Evolutionary conservation across 2,329 filamentous ascomycete genomes (phyloP).

Genomic region (Pseudogymnoascus sp.): DNA sequence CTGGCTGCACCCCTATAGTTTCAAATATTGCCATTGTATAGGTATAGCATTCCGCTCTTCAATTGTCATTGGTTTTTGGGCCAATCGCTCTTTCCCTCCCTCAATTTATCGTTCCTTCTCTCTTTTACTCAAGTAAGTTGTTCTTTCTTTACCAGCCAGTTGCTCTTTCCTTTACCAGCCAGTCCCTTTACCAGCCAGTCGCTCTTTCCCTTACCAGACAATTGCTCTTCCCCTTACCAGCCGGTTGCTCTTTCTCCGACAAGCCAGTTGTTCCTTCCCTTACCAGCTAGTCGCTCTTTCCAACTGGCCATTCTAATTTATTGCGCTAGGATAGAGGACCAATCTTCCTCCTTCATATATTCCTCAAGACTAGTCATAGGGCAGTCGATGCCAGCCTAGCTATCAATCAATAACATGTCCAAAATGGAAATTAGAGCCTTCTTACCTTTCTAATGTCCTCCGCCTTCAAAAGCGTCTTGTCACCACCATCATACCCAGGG

Average conservation of each 20-base stretch:
- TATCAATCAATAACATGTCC: neutral
- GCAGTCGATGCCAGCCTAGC: conserved; percentile 14
- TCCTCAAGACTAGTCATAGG: conserved; percentile 27
- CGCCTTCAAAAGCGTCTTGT: conserved; percentile 34
- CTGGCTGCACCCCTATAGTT: neutral
- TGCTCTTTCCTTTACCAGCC: neutral
- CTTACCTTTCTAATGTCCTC: conserved; percentile 39
- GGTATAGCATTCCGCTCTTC: neutral
- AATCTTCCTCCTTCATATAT: conserved; percentile 26
- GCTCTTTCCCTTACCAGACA: neutral
- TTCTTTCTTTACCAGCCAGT: neutral
- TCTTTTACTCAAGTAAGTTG: neutral
- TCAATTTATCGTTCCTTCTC: neutral
- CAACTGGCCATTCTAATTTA: neutral
- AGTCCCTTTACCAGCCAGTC: neutral
- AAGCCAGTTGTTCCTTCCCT: neutral
- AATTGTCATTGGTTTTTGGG: neutral
- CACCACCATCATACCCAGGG: conserved; percentile 43
- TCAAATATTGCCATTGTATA: neutral
- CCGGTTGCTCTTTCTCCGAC: neutral
- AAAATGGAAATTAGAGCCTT: neutral
- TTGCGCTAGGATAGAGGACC: conserved; percentile 18
- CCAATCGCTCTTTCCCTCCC: neutral
- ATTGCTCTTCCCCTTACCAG: neutral
- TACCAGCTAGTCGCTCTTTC: neutral